Base-by-base conservation (phyloP, 2,329 filamentous ascomycete species). In the Rhynchosporium graminicola region DNA sequence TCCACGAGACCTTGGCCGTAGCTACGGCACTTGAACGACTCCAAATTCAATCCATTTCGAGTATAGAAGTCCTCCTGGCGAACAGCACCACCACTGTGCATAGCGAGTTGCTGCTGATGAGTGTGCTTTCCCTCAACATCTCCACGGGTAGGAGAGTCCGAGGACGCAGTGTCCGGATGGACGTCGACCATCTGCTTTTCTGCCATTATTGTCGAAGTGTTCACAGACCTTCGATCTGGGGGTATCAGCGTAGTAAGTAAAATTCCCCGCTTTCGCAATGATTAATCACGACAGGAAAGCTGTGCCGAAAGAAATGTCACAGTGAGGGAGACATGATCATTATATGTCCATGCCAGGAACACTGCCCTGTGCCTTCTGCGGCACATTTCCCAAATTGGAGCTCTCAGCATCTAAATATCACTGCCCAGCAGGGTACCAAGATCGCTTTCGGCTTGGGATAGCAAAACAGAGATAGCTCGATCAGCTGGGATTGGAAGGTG, bases 11-110 rank as follows among this genome's bases (percentile, higher is more conserved):
- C 58, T 2, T 54, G 38, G 10, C 58, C 58, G 28, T 60, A 60
- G 29, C 58, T 60, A 13, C 58, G 40, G 48, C 54, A 54, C 58
- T 60, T 60, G 48, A 60, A 60, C 15, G 58, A 60, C 12, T 60
- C 58, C 3, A 60, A n/a, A 48, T 60, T 60, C 40, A 60, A 33
- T 2, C 58, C 58, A 54, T 60, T 60, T 46, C 58, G 47, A 20
- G 58, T 60, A n/a, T 46, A 47, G 58, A 60, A 60, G 40, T 60
- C 46, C 5, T 38, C 38, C 43, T 46, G 29, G 45, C 58, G 58
- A 47, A 40, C 42, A 28, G 28, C 29, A 4, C 54, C 54, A 26
- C 40, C 54, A 57, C 36, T 57, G 1, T 57, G 9, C 40, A 57
- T 57, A 52, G 47, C 36, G 26, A 20, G 15, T 12, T 60, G 42